Evolutionary conservation across 2,329 filamentous ascomycete genomes (phyloP).

Genomic region (Alternaria sp.): DNA sequence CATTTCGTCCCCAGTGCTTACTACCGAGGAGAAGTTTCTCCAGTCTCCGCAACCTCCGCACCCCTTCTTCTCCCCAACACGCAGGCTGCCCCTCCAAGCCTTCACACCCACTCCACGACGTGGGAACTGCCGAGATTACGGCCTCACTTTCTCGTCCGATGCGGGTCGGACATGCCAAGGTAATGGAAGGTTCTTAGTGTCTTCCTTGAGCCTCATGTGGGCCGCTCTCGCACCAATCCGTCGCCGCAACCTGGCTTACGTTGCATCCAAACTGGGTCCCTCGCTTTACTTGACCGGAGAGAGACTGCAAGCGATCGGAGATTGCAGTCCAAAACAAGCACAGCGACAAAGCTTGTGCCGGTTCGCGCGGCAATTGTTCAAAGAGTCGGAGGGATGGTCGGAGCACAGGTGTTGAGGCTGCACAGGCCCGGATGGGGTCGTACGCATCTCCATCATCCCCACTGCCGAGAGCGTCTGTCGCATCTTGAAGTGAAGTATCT

Average conservation of each 20-base stretch:
- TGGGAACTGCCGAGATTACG: constrained; percentile 11
- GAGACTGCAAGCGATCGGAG: constrained; percentile 2
- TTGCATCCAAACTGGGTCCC: constrained; percentile 6
- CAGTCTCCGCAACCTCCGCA: constrained; percentile 10
- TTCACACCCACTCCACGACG: constrained; percentile 8
- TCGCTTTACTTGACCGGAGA: neutral
- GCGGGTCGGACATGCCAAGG: constrained; percentile 4
- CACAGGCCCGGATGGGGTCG: constrained; percentile 13
- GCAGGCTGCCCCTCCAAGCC: constrained; percentile 6
- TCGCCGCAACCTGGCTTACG: constrained; percentile 6
- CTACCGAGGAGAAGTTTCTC: neutral
- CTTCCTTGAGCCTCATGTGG: constrained; percentile 18
- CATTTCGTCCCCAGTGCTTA: constrained; percentile 1
- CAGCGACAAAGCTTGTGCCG: constrained; percentile 4
- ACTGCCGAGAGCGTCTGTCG: constrained; percentile 13
- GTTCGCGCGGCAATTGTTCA: constrained; percentile 14
- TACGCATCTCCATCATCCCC: constrained; percentile 9
- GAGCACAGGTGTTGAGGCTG: constrained; percentile 12
- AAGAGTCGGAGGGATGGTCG: constrained; percentile 15
- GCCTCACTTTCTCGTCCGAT: constrained; percentile 5
- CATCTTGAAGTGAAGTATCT: constrained; percentile 6
- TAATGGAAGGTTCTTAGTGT: constrained; percentile 13
- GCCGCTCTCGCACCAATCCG: constrained; percentile 7
- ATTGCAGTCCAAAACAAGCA: constrained; percentile 5
- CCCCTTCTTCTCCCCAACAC: constrained; percentile 10